These are phyloP conservation scores for Fonsecaea nubica DNA, from an alignment of 2,329 filamentous ascomycete species.

Conservation along the genomic window DNA sequence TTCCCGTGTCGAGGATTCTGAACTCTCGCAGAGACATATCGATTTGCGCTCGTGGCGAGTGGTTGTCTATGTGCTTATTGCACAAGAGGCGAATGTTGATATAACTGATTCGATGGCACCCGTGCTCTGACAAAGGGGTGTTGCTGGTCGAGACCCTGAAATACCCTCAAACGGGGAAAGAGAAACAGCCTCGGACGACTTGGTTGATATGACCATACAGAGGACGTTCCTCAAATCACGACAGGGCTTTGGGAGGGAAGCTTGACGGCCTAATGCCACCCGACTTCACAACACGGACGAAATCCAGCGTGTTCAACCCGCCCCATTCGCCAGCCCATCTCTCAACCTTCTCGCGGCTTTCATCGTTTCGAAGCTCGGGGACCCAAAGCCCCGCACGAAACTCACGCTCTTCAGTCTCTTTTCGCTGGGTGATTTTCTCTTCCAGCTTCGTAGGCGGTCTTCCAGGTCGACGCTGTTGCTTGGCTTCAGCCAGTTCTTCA, in stretches of 20 bases:
- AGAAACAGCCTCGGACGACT: neutral
- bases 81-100: neutral
- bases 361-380: slow-evolving; percentile 74
- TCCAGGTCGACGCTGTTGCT: slow-evolving; percentile 78
- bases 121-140: neutral
- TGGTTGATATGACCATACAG: neutral
- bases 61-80: neutral
- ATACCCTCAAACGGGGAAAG: neutral
- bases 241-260: slow-evolving; percentile 74
- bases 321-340: slow-evolving; percentile 86
- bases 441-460: slow-evolving; percentile 79
- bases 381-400: slow-evolving; percentile 80
- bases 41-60: neutral
- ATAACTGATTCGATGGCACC: neutral
- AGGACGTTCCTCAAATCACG: slow-evolving; percentile 44
- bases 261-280: slow-evolving; percentile 71
- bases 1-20: neutral
- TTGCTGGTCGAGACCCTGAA: neutral
- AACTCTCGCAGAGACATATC: neutral
- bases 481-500: slow-evolving; percentile 48
- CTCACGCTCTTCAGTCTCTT: slow-evolving; percentile 76
- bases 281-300: slow-evolving; percentile 72
- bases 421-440: slow-evolving; percentile 75
- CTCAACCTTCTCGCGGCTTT: slow-evolving; percentile 69
- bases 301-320: slow-evolving; percentile 75